Evolutionary conservation across 83 land plant genomes (phyloP).

Genomic region (Picea engelmannii): DNA sequence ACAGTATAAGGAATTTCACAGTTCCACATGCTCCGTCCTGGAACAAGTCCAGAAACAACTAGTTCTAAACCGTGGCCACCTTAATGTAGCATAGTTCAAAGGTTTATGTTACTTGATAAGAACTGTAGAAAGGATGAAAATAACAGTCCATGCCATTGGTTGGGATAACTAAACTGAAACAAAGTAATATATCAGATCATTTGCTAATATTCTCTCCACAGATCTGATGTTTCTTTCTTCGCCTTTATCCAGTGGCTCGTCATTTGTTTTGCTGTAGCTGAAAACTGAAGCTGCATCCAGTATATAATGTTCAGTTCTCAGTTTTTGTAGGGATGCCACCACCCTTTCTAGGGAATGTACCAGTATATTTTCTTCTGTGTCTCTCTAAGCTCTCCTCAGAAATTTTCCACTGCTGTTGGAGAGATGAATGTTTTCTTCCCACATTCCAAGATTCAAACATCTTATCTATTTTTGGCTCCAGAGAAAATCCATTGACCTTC

Average conservation of each 20-base stretch:
- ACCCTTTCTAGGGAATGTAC: neutral
- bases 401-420: neutral
- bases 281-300: neutral
- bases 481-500: constrained; percentile 37
- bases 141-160: neutral
- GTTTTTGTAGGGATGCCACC: neutral
- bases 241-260: neutral
- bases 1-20: neutral
- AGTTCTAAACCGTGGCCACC: neutral
- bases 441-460: constrained; percentile 25
- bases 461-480: constrained; percentile 45
- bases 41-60: neutral
- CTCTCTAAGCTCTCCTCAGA: neutral
- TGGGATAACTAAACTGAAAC: neutral
- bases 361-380: neutral
- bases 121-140: neutral
- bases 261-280: constrained; percentile 4
- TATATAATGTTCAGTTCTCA: neutral
- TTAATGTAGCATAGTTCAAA: neutral
- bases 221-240: neutral
- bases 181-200: no score
- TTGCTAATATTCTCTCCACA: neutral
- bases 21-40: neutral
- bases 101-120: neutral
- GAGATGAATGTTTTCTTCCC: neutral